Evolutionary conservation across 495 filamentous ascomycete genomes (phyloP).

Genomic region (Hypoxylon fuscum): DNA sequence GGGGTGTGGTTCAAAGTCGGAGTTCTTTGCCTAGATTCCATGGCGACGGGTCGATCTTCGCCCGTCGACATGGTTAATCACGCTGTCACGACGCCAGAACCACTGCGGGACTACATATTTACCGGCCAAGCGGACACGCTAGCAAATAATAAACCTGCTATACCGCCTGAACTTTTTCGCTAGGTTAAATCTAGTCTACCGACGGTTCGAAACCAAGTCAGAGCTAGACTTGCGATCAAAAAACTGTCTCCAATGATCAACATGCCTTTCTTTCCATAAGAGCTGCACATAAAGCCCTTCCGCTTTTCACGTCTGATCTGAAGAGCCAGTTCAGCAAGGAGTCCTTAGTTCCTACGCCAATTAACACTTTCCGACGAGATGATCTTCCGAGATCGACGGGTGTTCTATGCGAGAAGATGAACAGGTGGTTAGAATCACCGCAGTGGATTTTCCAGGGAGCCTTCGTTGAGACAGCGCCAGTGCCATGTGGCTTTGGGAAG

Average conservation of each 20-base stretch:
- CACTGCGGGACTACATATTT: constrained; percentile 16
- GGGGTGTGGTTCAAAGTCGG: constrained; percentile 21
- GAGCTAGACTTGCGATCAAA: constrained; percentile 12
- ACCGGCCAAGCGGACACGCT: constrained; percentile 22
- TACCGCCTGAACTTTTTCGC: constrained; percentile 15
- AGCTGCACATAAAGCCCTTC: neutral
- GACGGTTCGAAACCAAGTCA: constrained; percentile 14
- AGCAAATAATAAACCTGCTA: constrained; percentile 11
- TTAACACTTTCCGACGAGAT: neutral
- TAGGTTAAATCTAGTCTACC: constrained; percentile 18
- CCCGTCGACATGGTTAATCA: constrained; percentile 15
- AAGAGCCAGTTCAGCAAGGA: neutral
- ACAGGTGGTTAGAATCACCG: constrained; percentile 4
- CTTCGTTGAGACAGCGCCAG: neutral
- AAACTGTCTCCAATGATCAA: constrained; percentile 10
- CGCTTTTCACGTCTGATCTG: neutral
- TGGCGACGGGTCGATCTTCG: constrained; percentile 20
- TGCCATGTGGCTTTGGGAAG: neutral
- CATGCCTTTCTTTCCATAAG: neutral
- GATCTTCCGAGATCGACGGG: constrained; percentile 6
- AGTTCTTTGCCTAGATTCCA: constrained; percentile 15
- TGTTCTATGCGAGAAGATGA: constrained; percentile 15
- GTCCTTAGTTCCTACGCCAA: neutral
- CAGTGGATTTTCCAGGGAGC: neutral
- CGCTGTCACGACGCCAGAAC: constrained; percentile 13